Evolutionary conservation across 306 rosid species (phyloP).

Genomic region (Hylodesmum podocarpum): DNA sequence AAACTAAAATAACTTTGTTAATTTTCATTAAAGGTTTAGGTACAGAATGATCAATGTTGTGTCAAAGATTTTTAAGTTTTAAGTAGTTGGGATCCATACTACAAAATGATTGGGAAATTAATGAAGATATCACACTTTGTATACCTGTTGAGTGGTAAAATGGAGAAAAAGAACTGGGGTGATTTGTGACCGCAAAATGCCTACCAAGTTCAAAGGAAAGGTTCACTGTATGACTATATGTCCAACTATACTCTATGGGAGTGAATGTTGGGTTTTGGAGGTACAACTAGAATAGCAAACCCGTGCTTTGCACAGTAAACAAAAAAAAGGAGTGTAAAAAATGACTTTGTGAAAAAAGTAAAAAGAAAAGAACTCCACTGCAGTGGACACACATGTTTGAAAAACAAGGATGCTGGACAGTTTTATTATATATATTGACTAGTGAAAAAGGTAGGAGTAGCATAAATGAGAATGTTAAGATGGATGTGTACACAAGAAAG

Average conservation of each 20-base stretch:
- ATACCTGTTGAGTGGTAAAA: no score
- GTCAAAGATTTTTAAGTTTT: background rate
- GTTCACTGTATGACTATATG: background rate
- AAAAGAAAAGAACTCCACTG: no score
- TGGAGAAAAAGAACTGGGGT: background rate
- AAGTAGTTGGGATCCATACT: background rate
- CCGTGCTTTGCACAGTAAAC: no score
- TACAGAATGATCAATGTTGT: background rate
- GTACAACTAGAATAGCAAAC: no score
- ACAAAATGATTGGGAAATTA: background rate
- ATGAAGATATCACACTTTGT: no score
- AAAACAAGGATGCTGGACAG: no score
- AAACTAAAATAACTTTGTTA: background rate
- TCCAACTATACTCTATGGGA: background rate
- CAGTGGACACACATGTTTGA: no score
- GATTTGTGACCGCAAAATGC: background rate
- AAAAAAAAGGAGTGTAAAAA: no score
- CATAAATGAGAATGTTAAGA: background rate
- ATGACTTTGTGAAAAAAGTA: no score
- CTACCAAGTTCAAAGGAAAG: background rate
- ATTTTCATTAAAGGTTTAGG: constrained; percentile 3
- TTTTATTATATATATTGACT: no score
- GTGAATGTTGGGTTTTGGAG: background rate
- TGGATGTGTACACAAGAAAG: background rate
- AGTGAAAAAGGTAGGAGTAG: background rate